Conservation (phyloP, 2,329 filamentous ascomycete species). For the Bipolaris oryzae region DNA sequence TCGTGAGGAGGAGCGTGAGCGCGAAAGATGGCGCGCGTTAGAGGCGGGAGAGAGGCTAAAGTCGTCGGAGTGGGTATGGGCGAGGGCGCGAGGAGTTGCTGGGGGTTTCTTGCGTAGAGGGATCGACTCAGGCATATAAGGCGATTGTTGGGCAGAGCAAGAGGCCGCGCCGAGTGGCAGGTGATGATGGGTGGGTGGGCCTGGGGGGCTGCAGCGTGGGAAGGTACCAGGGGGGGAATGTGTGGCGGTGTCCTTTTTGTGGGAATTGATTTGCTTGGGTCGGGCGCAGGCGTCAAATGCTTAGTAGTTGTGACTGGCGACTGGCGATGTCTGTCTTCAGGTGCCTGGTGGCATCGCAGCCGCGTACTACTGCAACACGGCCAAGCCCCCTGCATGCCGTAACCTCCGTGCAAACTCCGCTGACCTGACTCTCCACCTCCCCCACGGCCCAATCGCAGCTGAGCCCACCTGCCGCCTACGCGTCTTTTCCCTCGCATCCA, state of each 20-base stretch:
- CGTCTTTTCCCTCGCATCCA: neutral
- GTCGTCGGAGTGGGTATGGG: slow-evolving; percentile 24
- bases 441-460: slow-evolving; percentile 17
- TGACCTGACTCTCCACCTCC: slow-evolving; percentile 1
- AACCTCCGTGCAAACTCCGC: slow-evolving; percentile 9
- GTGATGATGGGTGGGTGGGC: slow-evolving; percentile 6
- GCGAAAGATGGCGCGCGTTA: slow-evolving; percentile 30
- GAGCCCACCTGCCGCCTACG: slow-evolving; percentile 13
- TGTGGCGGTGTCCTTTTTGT: neutral
- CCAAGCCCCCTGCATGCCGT: slow-evolving; percentile 22
- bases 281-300: neutral
- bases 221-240: slow-evolving; percentile 7
- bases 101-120: slow-evolving; percentile 40
- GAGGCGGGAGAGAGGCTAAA: slow-evolving; percentile 24
- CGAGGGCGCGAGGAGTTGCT: slow-evolving; percentile 22
- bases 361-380: slow-evolving; percentile 1
- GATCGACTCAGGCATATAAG: slow-evolving; percentile 48
- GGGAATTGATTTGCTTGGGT: neutral
- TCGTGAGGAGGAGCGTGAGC: slow-evolving; percentile 29
- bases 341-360: neutral
- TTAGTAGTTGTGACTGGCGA: neutral
- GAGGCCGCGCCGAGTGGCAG: slow-evolving; percentile 17
- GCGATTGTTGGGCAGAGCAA: slow-evolving; percentile 28
- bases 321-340: slow-evolving; percentile 20
- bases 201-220: slow-evolving; percentile 12